Conservation (phyloP, 495 filamentous ascomycete species). For the Pseudoneurospora amorphoporcata region DNA sequence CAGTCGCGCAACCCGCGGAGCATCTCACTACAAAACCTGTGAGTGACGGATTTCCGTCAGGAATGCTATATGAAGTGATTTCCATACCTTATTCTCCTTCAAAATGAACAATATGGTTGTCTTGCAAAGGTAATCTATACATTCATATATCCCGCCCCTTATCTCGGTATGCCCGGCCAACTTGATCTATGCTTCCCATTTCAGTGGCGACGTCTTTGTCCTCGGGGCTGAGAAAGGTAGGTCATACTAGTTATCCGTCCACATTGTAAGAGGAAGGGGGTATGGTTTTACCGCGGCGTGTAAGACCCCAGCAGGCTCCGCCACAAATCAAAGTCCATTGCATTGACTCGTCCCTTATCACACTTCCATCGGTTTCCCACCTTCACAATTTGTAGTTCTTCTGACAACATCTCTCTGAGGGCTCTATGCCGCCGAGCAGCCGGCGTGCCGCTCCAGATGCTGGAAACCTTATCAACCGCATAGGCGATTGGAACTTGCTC, state of each 20-base stretch:
- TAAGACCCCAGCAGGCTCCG: no score
- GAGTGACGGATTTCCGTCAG: no score
- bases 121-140: no score
- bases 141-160: background rate
- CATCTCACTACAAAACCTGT: background rate
- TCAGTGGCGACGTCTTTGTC: no score
- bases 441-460: no score
- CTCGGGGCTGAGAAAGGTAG: no score
- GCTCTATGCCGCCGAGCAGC: background rate
- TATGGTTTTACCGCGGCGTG: no score
- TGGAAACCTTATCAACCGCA: background rate
- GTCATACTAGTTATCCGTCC: no score
- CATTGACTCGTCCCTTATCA: background rate
- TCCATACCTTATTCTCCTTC: no score
- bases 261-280: no score
- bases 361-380: background rate
- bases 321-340: background rate
- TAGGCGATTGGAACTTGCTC: background rate
- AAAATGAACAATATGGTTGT: no score
- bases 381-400: background rate
- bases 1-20: background rate
- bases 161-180: background rate
- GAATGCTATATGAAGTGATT: no score
- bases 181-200: background rate
- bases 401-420: background rate